phyloP scores from a whole-genome alignment of 352 stramenopile genomes.

The Phytophthora crassamura region DNA sequence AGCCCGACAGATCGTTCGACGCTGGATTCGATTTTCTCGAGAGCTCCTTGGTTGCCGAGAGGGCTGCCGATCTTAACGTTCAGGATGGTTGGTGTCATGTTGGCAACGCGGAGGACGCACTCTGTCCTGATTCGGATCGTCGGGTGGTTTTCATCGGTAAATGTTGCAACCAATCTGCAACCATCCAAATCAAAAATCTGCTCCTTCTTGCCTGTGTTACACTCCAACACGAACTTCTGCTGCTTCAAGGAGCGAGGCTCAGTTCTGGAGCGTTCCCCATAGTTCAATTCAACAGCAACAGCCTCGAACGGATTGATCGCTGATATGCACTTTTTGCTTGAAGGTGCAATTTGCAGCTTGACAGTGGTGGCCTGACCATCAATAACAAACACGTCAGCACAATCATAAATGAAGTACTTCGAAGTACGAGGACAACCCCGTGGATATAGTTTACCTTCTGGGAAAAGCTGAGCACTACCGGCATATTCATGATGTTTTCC shows the following conservation, averaged over 20 bases:
- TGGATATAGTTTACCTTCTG: slow-evolving; percentile 43
- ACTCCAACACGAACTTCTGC: slow-evolving; percentile 30
- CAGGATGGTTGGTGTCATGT: slow-evolving; percentile 35
- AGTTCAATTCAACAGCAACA: slow-evolving; percentile 28
- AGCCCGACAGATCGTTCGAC: slow-evolving; percentile 35
- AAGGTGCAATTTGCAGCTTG: slow-evolving; percentile 30
- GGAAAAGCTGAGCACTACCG: slow-evolving; percentile 38
- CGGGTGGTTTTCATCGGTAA: slow-evolving; percentile 18
- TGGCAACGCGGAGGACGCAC: slow-evolving; percentile 40
- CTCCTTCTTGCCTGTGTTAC: slow-evolving; percentile 25
- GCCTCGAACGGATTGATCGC: slow-evolving; percentile 50
- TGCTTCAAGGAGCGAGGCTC: not conserved
- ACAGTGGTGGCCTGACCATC: slow-evolving; percentile 20
- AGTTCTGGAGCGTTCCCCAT: slow-evolving; percentile 7
- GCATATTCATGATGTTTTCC: slow-evolving; percentile 46
- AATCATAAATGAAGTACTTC: too few species aligned
- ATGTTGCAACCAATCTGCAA: slow-evolving; percentile 36
- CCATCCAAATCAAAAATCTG: slow-evolving; percentile 45
- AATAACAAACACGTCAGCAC: slow-evolving; percentile 21
- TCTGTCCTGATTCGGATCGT: slow-evolving; percentile 48
- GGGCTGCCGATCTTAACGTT: slow-evolving; percentile 26
- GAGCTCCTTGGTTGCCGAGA: slow-evolving; percentile 14
- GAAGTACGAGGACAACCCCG: not conserved
- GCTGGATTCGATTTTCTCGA: slow-evolving; percentile 28
- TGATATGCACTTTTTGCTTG: slow-evolving; percentile 34